Conservation (phyloP, 345 rosid species). For the Balakata baccata region DNA sequence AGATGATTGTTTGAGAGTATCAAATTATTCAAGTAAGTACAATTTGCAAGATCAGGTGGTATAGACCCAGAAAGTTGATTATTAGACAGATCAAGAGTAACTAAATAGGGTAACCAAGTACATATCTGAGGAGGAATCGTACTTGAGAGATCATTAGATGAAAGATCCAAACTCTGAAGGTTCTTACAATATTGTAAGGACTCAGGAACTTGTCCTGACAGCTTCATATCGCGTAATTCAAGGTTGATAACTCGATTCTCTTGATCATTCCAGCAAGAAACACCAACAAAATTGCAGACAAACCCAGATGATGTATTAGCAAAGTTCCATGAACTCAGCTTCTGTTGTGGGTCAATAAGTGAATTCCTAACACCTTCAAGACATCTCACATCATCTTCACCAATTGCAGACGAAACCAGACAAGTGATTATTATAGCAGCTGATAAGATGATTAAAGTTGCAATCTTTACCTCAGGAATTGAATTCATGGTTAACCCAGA, state of each 20-base stretch:
- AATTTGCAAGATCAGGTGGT: constrained; percentile 59
- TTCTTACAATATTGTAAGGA: constrained; percentile 58
- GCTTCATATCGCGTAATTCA: constrained; percentile 53
- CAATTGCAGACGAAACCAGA: constrained; percentile 24
- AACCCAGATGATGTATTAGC: constrained; percentile 47
- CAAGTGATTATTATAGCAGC: background rate
- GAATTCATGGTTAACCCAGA: constrained; percentile 3
- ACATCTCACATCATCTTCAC: constrained; percentile 75
- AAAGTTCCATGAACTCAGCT: constrained; percentile 59
- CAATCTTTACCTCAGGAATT: constrained; percentile 1
- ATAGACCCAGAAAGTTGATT: constrained; percentile 62
- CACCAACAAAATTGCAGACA: constrained; percentile 73
- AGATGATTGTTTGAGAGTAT: constrained; percentile 54
- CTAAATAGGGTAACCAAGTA: constrained; percentile 73
- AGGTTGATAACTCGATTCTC: constrained; percentile 61
- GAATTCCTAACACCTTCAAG: constrained; percentile 47
- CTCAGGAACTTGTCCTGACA: constrained; percentile 61
- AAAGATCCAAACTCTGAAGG: constrained; percentile 70
- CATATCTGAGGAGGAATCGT: constrained; percentile 60
- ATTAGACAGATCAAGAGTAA: constrained; percentile 60
- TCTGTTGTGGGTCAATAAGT: constrained; percentile 47
- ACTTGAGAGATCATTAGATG: constrained; percentile 61
- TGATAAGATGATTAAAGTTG: background rate
- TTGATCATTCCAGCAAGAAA: constrained; percentile 82
- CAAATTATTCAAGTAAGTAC: constrained; percentile 56